Evolutionary conservation across 441 rosid genomes (phyloP).

Genomic region (Raphanus hybrid): DNA sequence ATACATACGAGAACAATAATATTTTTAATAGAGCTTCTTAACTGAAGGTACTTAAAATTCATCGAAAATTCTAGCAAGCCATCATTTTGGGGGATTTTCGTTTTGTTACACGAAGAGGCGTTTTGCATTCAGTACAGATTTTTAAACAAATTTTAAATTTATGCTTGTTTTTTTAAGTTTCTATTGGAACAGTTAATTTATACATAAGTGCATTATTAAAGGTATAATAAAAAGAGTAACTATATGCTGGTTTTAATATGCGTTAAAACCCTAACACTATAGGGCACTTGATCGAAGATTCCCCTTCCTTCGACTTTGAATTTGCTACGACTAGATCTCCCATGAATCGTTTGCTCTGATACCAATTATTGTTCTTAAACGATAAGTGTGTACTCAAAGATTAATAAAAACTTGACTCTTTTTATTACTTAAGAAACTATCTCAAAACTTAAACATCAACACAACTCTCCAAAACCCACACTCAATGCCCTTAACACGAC

Average conservation of each 20-base stretch:
- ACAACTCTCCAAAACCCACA: too few species aligned
- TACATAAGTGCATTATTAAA: background rate
- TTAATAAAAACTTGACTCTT: too few species aligned
- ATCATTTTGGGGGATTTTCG: conserved; percentile 2
- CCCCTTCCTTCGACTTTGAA: too few species aligned
- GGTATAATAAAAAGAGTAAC: background rate
- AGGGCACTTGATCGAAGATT: too few species aligned
- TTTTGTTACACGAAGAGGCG: background rate
- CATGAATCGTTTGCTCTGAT: too few species aligned
- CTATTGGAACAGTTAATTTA: background rate
- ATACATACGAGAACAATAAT: conserved; percentile 9
- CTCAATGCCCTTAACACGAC: too few species aligned
- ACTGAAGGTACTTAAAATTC: background rate
- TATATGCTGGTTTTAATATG: background rate
- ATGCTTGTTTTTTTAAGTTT: background rate
- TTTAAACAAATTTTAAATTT: background rate
- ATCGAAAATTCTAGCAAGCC: conserved; percentile 32
- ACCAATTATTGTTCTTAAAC: too few species aligned
- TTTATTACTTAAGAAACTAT: too few species aligned
- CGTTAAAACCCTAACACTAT: background rate
- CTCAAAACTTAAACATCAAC: too few species aligned
- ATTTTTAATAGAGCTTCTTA: conserved; percentile 18
- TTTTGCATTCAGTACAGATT: background rate
- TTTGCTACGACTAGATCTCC: too few species aligned
- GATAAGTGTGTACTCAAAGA: too few species aligned